A percentile compares a stretch with the other conserved stretches of the same genome.
Evolutionary conservation across 2,329 filamentous ascomycete genomes (phyloP).

Genomic region (Sclerotinia trifoliorum): DNA sequence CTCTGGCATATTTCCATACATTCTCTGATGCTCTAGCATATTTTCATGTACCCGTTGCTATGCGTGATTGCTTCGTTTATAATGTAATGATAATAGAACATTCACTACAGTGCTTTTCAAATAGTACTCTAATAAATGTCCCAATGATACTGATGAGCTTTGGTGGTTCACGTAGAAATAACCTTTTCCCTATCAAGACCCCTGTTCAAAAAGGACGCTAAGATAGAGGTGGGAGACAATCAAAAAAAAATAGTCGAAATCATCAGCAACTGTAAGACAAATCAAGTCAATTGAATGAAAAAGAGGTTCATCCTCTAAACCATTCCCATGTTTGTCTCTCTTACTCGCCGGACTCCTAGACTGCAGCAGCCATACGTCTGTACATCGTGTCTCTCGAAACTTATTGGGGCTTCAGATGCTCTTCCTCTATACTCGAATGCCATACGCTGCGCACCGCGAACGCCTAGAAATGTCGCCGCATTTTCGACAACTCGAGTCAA

Average conservation of each 20-base stretch:
- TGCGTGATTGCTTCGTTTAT: no score
- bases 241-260: slow-evolving; percentile 1
- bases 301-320: slow-evolving; percentile 10
- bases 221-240: slow-evolving; percentile 14
- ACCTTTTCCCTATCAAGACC: neutral
- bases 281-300: neutral
- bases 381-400: slow-evolving; percentile 31
- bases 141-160: neutral
- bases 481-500: slow-evolving; percentile 24
- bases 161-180: neutral
- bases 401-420: slow-evolving; percentile 18
- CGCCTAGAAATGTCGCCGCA: slow-evolving; percentile 9
- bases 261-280: neutral
- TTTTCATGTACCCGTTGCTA: neutral
- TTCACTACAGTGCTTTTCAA: no score
- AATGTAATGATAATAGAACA: neutral
- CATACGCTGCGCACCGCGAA: slow-evolving; percentile 6
- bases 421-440: slow-evolving; percentile 11
- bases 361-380: slow-evolving; percentile 31
- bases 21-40: no score
- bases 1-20: no score
- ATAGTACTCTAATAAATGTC: no score
- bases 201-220: slow-evolving; percentile 13
- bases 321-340: slow-evolving; percentile 32
- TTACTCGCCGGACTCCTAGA: slow-evolving; percentile 31